phyloP scores from a whole-genome alignment of 2,329 filamentous ascomycete genomes.

The Blastomyces percursus region DNA sequence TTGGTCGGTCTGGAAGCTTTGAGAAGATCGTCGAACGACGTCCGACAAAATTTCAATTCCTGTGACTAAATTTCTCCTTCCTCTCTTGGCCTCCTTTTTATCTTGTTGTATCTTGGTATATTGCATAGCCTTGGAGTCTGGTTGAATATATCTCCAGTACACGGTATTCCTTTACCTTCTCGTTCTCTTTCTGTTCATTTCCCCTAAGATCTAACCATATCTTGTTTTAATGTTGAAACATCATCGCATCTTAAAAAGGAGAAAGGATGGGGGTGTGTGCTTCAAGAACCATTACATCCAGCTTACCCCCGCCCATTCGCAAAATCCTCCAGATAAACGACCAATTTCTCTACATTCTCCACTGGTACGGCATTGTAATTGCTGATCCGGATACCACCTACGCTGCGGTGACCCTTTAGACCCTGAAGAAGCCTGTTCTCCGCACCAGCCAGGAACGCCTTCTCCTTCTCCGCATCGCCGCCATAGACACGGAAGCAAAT shows the following conservation, averaged over 20 bases:
- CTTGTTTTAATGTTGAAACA: neutral
- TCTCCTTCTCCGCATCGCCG: conserved; percentile 59
- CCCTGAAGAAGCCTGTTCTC: conserved; percentile 60
- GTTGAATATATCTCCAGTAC: conserved; percentile 6
- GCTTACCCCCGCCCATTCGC: conserved; percentile 23
- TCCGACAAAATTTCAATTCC: neutral
- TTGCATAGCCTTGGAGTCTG: conserved; percentile 9
- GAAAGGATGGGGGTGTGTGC: neutral
- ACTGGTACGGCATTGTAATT: conserved; percentile 78
- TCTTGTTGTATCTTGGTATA: neutral
- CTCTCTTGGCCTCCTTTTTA: neutral
- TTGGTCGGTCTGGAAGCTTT: conserved; percentile 52
- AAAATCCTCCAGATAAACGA: conserved; percentile 42
- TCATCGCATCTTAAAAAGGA: neutral
- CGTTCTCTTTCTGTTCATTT: neutral
- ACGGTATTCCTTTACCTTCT: neutral
- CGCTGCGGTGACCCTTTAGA: conserved; percentile 76
- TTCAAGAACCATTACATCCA: neutral
- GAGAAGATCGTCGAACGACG: conserved; percentile 11
- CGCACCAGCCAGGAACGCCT: conserved; percentile 64
- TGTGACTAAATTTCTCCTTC: neutral
- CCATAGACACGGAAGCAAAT: conserved; percentile 74
- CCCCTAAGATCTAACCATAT: neutral
- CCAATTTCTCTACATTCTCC: conserved; percentile 35
- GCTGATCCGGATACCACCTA: conserved; percentile 74